Evolutionary conservation across 371 early-diverging fungal genomes (phyloP).

Genomic region (Amoeboaphelidium protococcarum): DNA sequence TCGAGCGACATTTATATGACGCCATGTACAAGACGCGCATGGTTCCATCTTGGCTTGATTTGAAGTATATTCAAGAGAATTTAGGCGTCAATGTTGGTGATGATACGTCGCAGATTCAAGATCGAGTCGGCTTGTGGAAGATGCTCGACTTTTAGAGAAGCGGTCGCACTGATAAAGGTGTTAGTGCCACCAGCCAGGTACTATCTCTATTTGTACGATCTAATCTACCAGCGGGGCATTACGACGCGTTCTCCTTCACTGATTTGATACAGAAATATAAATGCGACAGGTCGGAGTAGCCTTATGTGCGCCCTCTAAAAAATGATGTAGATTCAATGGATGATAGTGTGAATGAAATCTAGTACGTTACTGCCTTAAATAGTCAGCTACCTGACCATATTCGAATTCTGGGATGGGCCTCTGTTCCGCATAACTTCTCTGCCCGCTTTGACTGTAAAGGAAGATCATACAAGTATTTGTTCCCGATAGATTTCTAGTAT

Average conservation of each 20-base stretch:
- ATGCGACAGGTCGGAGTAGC: background rate
- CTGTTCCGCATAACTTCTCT: constrained; percentile 40
- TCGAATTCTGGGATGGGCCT: constrained; percentile 71
- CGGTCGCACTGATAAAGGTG: constrained; percentile 87
- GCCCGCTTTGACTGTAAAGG: constrained; percentile 67
- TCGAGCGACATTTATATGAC: constrained; percentile 54
- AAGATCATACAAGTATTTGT: constrained; percentile 80
- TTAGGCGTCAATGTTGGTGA: background rate
- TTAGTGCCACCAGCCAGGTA: constrained; percentile 72
- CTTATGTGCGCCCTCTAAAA: background rate
- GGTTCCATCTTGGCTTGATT: constrained; percentile 19
- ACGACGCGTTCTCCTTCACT: background rate
- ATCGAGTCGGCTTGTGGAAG: background rate
- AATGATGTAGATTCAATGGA: background rate
- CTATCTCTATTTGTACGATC: constrained; percentile 53
- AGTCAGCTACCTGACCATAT: constrained; percentile 60
- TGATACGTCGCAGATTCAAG: background rate
- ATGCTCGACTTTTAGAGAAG: constrained; percentile 42
- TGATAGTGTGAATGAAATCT: constrained; percentile 24
- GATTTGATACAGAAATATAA: background rate
- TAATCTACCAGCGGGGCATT: background rate
- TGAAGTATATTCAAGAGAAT: background rate
- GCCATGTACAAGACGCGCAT: constrained; percentile 43
- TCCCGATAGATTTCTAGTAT: too few relatives aligned
- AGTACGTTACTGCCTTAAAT: constrained; percentile 61